Evolutionary conservation across 1,284 basidiomycete species (phyloP), one percentile per base, ranked within the genome.

Genomic region (Malassezia sp.): DNA sequence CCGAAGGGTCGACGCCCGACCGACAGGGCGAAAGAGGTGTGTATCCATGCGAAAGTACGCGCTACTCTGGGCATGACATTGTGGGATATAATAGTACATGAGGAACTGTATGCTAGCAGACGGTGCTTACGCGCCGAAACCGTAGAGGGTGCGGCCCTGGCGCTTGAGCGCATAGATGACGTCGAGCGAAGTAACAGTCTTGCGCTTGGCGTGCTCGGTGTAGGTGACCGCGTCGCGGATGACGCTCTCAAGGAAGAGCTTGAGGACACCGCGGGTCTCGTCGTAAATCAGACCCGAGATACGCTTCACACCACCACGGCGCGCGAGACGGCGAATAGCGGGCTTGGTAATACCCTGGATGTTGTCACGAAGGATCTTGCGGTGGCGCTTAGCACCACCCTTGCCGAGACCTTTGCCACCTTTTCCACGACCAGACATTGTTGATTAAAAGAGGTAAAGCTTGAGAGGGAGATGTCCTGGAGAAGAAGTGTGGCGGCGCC

Each of bases 121-220:
- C 32, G 24, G 14, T 6, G 17, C 22, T 62, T 66, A 66, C 40
- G 61, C 61, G 49, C 63, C 63, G 56, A 66, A 66, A 59, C 63
- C 87, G 73, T 90, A 90, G 42, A 91, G 79, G 49, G 85, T 87
- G 69, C 87, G 80, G 47, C 70, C 71, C 59, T 71, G 67, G 58
- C 87, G 80, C 79, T 91, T 91, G 65, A 93, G 80, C 30, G 88
- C 88, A 74, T 93, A 91, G 57, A 91, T 87, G 55, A 86, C 84
- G 66, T 86, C 84, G 58, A 87, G 84, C 9, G 88, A 85, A 41
- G 84, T 88, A 56, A 88, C 85, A 39, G 83, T 86, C 77, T 87
- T 87, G 70, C 85, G 80, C 77, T 90, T 90, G 53, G 87, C 85
- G 76, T 91, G 87, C 74, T 90, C 86, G 55, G 86, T 90, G 80